Conservation (phyloP, 2,329 filamentous ascomycete genomes). For the Phyllosticta citriasiana region DNA sequence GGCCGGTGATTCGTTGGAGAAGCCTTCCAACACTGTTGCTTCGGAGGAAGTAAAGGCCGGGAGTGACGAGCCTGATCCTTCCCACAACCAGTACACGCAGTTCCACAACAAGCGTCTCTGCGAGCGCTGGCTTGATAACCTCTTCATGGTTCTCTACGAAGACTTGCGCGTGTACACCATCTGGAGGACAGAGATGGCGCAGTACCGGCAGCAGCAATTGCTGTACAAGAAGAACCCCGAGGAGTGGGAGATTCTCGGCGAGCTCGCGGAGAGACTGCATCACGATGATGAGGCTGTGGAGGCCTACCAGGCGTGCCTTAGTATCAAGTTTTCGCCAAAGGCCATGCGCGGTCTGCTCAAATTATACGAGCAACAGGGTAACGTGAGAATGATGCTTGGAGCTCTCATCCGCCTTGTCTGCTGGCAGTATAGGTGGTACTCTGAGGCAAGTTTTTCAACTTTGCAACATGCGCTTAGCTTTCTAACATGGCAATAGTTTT, state of each 20-base stretch:
- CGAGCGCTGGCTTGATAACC: conserved; percentile 93
- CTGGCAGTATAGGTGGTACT: conserved; percentile 99
- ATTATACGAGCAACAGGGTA: conserved; percentile 66
- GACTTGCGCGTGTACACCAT: conserved; percentile 98
- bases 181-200: conserved; percentile 96
- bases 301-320: conserved; percentile 80
- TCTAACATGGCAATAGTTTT: conserved; percentile 52
- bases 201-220: conserved; percentile 85
- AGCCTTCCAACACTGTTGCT: conserved; percentile 68
- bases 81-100: conserved; percentile 69
- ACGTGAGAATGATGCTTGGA: conserved; percentile 70
- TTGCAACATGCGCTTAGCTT: background rate
- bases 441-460: conserved; percentile 51
- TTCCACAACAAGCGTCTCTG: conserved; percentile 96
- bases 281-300: conserved; percentile 86
- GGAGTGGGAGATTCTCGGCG: conserved; percentile 96
- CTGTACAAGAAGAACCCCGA: conserved; percentile 95
- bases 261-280: conserved; percentile 84
- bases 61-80: conserved; percentile 53
- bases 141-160: conserved; percentile 99
- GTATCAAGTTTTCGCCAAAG: conserved; percentile 85
- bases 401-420: conserved; percentile 86
- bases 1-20: conserved; percentile 50
- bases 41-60: conserved; percentile 69
- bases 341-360: conserved; percentile 77